Conservation (phyloP, 768 basidiomycete genomes). For the Clitopilus passeckerianus region DNA sequence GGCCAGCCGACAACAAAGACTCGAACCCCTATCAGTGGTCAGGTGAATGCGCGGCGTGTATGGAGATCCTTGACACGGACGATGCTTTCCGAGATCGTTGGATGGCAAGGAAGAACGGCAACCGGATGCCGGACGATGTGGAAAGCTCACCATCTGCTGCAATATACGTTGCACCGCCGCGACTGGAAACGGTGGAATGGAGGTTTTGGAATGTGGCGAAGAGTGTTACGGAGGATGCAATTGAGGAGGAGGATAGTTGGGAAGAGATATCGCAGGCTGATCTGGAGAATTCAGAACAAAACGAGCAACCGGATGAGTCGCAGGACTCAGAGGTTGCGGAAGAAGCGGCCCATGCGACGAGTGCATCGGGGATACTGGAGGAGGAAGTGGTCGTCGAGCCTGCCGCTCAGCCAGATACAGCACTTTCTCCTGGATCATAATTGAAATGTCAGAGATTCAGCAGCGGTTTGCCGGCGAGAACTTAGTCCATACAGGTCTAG, state of each 20-base stretch:
- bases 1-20: slow-evolving; percentile 14
- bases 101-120: slow-evolving; percentile 24
- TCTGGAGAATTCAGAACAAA: background rate
- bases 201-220: slow-evolving; percentile 14
- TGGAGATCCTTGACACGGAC: slow-evolving; percentile 29
- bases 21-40: slow-evolving; percentile 22
- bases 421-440: too few species aligned
- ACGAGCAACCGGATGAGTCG: background rate
- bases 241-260: background rate
- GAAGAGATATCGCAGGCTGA: background rate
- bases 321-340: background rate
- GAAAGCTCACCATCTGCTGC: slow-evolving; percentile 4
- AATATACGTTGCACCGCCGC: slow-evolving; percentile 20
- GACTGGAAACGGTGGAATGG: slow-evolving; percentile 25
- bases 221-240: background rate
- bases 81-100: slow-evolving; percentile 20
- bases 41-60: slow-evolving; percentile 32
- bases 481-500: too few species aligned
- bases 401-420: too few species aligned
- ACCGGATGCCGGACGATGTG: background rate
- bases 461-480: too few species aligned
- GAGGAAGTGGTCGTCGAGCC: background rate
- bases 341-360: background rate
- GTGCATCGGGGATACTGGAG: background rate
- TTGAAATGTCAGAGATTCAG: too few species aligned